A percentile compares a stretch with the other conserved stretches of the same genome.
These are phyloP conservation scores for Cordyceps tenuipes DNA, from an alignment of 2,329 filamentous ascomycete genomes.

Conservation along the genomic window DNA sequence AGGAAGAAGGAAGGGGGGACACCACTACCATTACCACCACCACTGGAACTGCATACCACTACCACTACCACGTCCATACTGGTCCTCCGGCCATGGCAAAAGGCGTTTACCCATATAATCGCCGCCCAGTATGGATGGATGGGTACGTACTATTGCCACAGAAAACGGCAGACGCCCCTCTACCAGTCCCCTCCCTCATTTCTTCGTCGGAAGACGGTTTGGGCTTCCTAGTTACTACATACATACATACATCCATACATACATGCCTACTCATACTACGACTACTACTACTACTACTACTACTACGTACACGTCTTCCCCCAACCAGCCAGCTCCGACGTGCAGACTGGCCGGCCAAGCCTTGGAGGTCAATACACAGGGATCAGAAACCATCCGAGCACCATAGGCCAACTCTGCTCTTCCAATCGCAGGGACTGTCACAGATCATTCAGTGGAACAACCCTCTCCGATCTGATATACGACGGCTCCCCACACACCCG, in stretches of 20 bases:
- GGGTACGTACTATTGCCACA: constrained; percentile 5
- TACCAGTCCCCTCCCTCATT: constrained; percentile 3
- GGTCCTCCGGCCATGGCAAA: no score
- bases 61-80: no score
- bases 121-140: constrained; percentile 9
- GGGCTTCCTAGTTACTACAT: background rate
- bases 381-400: background rate
- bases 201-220: constrained; percentile 7
- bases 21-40: no score
- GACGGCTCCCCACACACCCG: background rate
- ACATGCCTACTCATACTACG: no score
- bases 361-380: background rate
- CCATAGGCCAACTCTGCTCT: background rate
- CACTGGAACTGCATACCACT: no score
- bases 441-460: constrained; percentile 10
- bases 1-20: no score
- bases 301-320: background rate
- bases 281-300: no score
- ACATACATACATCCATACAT: no score
- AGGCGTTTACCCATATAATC: constrained; percentile 10
- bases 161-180: constrained; percentile 6
- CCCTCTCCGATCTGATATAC: constrained; percentile 9
- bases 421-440: background rate
- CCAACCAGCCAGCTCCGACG: background rate
- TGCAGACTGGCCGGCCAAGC: background rate